Evolutionary conservation across 768 basidiomycete species (phyloP), one percentile per base, ranked within the genome.

Genomic region (Tylopilus sp.): DNA sequence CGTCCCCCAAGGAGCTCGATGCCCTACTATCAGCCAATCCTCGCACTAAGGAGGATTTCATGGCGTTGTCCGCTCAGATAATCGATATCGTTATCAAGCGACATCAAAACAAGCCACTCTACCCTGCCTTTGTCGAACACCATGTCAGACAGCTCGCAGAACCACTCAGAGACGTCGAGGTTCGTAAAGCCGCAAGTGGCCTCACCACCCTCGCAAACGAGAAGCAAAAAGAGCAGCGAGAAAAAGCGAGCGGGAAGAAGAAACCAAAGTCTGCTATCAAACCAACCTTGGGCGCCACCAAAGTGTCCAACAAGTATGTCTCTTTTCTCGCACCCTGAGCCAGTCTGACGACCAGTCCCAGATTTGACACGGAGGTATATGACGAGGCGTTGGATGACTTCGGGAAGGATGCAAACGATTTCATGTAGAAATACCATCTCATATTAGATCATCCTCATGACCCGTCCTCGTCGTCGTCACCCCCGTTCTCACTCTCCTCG

Each of bases 361-460:
- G 91, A 69, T 66, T 88, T 49, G 94, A 95, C 70, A 91, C 88
- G 2, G 76, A 70, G 35, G 65, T 79, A 10, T 98, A 98, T 60
- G 92, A 95, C 13, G 95, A 97, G 71, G 82, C 85, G 15, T 71
- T 97, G 63, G 95, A 97, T 68, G 94, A 97, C 70, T 89, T 91
- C 64, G 88, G 86, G 41, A 77, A 72, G 55, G 75, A 78, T 50
- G 71, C 76, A 47, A 86, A 86, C 61, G 94, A 95, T 66, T 95
- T 95, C 78, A 97, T 95, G 94, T 95, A 87, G 78, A 55, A 57
- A 52, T 63, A 57, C 64, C 54, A 56, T 50, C 46, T 53, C 60
- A 47, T 55, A 53, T 10, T 44, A 48, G 47, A 31, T 40, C 44
- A 40, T 31, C 50, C 30, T 31, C 30, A 31, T 31, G 2, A 28